These are phyloP conservation scores for Scenedesmus sp. DNA, from an alignment of 163 green algal genomes.

Conservation along the genomic window DNA sequence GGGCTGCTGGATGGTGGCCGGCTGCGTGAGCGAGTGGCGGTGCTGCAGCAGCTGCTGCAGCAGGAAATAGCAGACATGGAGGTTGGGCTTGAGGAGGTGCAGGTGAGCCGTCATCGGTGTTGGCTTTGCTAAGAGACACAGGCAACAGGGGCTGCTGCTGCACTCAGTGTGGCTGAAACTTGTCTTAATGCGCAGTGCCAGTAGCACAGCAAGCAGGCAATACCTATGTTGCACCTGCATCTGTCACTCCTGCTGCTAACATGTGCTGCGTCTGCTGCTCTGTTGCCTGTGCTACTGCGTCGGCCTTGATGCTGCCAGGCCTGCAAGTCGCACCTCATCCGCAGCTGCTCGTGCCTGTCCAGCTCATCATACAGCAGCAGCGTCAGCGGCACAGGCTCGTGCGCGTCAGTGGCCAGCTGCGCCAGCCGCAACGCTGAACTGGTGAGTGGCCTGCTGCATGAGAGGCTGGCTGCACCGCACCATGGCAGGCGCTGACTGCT, in stretches of 20 bases:
- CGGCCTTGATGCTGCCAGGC: neutral
- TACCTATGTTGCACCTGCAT: too few relatives aligned
- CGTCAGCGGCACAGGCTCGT: neutral
- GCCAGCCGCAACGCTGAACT: neutral
- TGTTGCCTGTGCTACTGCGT: neutral
- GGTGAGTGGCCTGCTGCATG: neutral
- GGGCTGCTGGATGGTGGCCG: neutral
- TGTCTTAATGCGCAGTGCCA: too few relatives aligned
- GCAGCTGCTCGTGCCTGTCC: neutral
- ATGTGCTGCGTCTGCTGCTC: neutral
- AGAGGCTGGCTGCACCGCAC: too few relatives aligned
- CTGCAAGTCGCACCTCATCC: constrained; percentile 8
- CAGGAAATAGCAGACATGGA: constrained; percentile 12
- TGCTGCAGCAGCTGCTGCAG: constrained; percentile 22
- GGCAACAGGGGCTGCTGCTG: neutral
- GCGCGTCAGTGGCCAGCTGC: neutral
- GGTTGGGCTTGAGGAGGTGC: neutral
- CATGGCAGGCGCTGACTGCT: too few relatives aligned
- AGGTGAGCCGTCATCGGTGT: too few relatives aligned
- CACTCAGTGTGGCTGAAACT: too few relatives aligned
- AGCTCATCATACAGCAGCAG: neutral
- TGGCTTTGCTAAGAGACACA: too few relatives aligned
- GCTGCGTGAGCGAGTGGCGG: neutral
- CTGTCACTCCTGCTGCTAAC: too few relatives aligned
- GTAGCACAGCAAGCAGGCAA: neutral